These are phyloP conservation scores for Boletales sp. DNA, from an alignment of 768 basidiomycete genomes.

Conservation along the genomic window DNA sequence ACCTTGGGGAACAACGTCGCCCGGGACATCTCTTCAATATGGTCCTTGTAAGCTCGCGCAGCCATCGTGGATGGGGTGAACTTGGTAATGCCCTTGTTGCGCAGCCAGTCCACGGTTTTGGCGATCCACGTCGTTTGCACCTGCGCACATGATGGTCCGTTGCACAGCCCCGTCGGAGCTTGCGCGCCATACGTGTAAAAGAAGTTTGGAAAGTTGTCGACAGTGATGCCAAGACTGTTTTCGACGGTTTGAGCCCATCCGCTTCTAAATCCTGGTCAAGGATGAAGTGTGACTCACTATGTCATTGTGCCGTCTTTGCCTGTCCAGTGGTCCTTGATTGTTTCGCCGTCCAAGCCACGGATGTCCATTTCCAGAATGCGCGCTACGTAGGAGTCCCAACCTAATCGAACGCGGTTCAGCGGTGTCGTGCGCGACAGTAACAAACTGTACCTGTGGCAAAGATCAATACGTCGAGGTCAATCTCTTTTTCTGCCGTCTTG, in stretches of 20 bases:
- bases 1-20: constrained; percentile 4
- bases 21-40: not conserved
- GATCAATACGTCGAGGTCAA: constrained; percentile 5
- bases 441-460: constrained; percentile 7
- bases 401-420: not conserved
- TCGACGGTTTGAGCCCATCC: not conserved
- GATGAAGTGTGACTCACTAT: not conserved
- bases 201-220: constrained; percentile 10
- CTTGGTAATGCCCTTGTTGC: constrained; percentile 4
- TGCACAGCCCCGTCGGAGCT: constrained; percentile 7
- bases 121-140: constrained; percentile 4
- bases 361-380: constrained; percentile 5
- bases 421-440: too few species aligned
- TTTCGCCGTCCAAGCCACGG: constrained; percentile 4
- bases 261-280: not conserved
- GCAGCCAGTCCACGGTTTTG: constrained; percentile 3
- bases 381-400: constrained; percentile 3
- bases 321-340: constrained; percentile 6
- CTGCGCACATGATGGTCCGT: not conserved
- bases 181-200: constrained; percentile 7
- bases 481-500: constrained; percentile 2
- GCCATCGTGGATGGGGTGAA: constrained; percentile 1
- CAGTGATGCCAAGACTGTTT: constrained; percentile 1
- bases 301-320: constrained; percentile 5
- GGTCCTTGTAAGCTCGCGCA: not conserved